Evolutionary conservation across 1,284 basidiomycete species (phyloP).

Genomic region (Sanghuangporus weigelae): DNA sequence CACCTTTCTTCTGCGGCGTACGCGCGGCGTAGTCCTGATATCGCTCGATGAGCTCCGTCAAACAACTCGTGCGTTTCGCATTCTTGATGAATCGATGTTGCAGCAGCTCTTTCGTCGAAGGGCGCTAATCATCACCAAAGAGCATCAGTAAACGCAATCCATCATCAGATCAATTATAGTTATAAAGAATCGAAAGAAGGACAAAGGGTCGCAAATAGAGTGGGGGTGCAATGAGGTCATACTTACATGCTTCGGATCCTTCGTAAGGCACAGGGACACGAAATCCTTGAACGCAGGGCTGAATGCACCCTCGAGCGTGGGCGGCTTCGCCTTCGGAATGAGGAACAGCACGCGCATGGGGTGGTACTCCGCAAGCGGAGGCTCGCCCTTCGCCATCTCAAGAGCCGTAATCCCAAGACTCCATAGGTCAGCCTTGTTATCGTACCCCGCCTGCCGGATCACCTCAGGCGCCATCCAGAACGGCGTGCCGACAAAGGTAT

Average conservation of each 20-base stretch:
- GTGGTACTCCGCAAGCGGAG: constrained; percentile 90
- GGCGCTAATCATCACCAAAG: constrained; percentile 51
- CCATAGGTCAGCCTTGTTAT: constrained; percentile 96
- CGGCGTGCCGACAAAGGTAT: constrained; percentile 94
- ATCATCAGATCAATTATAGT: background rate
- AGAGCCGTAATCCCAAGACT: constrained; percentile 95
- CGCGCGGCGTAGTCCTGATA: constrained; percentile 65
- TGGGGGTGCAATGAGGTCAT: background rate
- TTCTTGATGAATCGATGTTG: constrained; percentile 88
- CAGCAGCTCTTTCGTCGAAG: constrained; percentile 86
- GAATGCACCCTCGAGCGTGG: constrained; percentile 83
- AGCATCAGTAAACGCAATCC: constrained; percentile 16
- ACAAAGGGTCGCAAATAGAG: background rate
- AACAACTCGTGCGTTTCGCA: constrained; percentile 75
- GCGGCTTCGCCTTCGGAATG: constrained; percentile 95
- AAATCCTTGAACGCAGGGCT: constrained; percentile 90
- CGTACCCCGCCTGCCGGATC: constrained; percentile 95
- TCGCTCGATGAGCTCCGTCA: constrained; percentile 84
- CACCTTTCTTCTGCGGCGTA: constrained; percentile 43
- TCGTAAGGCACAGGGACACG: constrained; percentile 85
- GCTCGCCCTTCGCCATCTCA: constrained; percentile 93
- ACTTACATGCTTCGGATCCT: constrained; percentile 73
- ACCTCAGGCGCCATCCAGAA: constrained; percentile 99
- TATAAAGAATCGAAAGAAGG: constrained; percentile 8
- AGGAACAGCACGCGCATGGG: constrained; percentile 95